Evolutionary conservation across 768 basidiomycete species (phyloP).

Genomic region (Boletus edulis): DNA sequence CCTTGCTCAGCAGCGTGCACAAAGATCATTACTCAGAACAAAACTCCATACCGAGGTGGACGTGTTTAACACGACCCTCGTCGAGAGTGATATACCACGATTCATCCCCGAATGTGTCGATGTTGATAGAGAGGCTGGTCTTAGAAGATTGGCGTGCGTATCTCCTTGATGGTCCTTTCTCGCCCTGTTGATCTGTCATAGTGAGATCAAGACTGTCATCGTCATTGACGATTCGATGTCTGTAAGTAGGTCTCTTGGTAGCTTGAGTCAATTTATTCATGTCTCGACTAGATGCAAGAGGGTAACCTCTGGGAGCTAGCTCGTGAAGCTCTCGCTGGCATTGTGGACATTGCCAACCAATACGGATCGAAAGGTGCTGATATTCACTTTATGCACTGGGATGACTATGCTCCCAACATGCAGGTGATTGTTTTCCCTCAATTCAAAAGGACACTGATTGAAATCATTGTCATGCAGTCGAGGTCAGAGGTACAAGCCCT

Average conservation of each 20-base stretch:
- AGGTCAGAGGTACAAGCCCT: constrained; percentile 19
- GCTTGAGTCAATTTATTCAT: background rate
- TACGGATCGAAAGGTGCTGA: constrained; percentile 41
- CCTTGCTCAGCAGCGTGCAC: constrained; percentile 24
- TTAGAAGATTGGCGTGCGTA: constrained; percentile 30
- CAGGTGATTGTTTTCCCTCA: constrained; percentile 9
- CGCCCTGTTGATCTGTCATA: constrained; percentile 9
- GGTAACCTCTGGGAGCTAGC: constrained; percentile 39
- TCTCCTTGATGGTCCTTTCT: background rate
- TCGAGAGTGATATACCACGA: constrained; percentile 28
- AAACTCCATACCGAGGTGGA: constrained; percentile 13
- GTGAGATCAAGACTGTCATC: constrained; percentile 42
- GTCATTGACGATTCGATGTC: constrained; percentile 42
- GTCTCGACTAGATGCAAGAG: constrained; percentile 36
- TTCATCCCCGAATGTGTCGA: constrained; percentile 15
- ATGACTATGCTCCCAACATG: constrained; percentile 29
- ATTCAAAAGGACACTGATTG: background rate
- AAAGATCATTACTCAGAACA: background rate
- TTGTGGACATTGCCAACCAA: constrained; percentile 35
- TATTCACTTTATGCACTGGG: constrained; percentile 41
- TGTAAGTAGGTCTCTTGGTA: constrained; percentile 9
- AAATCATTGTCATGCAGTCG: constrained; percentile 12
- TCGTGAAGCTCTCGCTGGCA: constrained; percentile 40
- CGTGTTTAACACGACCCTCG: constrained; percentile 25
- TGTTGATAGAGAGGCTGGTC: constrained; percentile 17